Evolutionary conservation across 164 flowering plant species (phyloP).

Genomic region (Platanus orientalis): DNA sequence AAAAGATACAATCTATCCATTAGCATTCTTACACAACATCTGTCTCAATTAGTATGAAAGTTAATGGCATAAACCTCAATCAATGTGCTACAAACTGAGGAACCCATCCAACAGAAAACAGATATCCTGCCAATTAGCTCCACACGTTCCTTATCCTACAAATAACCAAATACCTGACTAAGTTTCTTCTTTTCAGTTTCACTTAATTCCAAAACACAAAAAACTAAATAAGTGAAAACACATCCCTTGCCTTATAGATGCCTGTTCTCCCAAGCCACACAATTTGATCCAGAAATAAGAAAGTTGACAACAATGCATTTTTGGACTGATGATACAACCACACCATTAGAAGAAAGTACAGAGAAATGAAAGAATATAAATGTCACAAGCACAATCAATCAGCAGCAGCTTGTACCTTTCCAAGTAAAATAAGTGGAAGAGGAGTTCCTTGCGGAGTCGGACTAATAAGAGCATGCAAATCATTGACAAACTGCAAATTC

Average conservation of each 20-base stretch:
- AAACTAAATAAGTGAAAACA: background rate
- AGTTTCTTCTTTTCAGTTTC: constrained; percentile 2
- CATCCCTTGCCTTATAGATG: constrained; percentile 67
- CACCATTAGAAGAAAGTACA: background rate
- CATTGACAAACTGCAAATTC: constrained; percentile 88
- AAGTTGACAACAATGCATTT: constrained; percentile 87
- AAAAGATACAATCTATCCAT: background rate
- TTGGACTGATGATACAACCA: constrained; percentile 78
- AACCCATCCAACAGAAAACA: constrained; percentile 94
- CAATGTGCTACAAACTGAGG: constrained; percentile 70
- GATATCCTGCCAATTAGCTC: constrained; percentile 83
- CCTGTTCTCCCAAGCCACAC: constrained; percentile 97
- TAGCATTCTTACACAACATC: no score
- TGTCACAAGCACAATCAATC: background rate
- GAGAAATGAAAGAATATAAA: background rate
- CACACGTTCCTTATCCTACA: constrained; percentile 85
- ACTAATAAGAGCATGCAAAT: constrained; percentile 86
- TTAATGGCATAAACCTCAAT: constrained; percentile 57
- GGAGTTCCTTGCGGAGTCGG: constrained; percentile 92
- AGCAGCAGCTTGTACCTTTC: constrained; percentile 60
- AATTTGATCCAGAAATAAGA: constrained; percentile 94
- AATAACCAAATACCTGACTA: background rate
- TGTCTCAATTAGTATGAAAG: no score
- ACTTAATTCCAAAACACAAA: background rate
- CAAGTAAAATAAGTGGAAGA: constrained; percentile 77